Base-by-base conservation (phyloP, 768 basidiomycete species). In the Amanita pseudoporphyria region DNA sequence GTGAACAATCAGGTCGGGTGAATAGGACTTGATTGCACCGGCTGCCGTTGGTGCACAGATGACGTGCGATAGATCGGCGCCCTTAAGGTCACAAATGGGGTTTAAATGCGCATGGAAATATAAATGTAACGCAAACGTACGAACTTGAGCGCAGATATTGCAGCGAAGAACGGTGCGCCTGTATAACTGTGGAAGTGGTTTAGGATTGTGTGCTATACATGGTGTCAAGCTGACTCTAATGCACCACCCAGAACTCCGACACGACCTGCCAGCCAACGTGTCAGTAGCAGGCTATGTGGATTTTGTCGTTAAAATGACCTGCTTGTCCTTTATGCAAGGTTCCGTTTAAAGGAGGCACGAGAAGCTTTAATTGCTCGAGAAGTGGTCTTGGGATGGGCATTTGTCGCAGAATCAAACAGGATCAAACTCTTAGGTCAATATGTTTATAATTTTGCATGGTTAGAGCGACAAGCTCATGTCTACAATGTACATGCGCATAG, bases 1-100 rank as follows among this genome's bases (percentile, higher is more conserved):
- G 60, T 99, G 95, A 0, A 99, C 96, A 60, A 99, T 99, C 38
- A 99, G 68, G 66, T 99, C 94, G 1, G 93, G 93, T 3, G 90
- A 94, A 64, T 97, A 99, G 0, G 88, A 85, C 68, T 99, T 99
- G 73, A 99, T 99, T 39, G 92, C 86, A 4, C 76, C 76, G 22
- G 92, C 91, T 5, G 96, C 95, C 0, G 79, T 81, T 0, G 95
- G 95, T 5, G 94, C 84, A 67, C 96, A 99, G 49, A 98, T 95
- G 52, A 98, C 90, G 73, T 98, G 96, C 19, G 94, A 93, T 18
- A 97, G 73, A 65, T 98, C 95, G 43, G 85, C 89, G 30, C 94
- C 94, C 88, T 89, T 16, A 22, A 35, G 14, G 45, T n/a, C 18
- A 41, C 32, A 21, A 40, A 45, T 33, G 32, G 35, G 51, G 39